Conservation (phyloP, 495 filamentous ascomycete species). For the Penicillium roqueforti region DNA sequence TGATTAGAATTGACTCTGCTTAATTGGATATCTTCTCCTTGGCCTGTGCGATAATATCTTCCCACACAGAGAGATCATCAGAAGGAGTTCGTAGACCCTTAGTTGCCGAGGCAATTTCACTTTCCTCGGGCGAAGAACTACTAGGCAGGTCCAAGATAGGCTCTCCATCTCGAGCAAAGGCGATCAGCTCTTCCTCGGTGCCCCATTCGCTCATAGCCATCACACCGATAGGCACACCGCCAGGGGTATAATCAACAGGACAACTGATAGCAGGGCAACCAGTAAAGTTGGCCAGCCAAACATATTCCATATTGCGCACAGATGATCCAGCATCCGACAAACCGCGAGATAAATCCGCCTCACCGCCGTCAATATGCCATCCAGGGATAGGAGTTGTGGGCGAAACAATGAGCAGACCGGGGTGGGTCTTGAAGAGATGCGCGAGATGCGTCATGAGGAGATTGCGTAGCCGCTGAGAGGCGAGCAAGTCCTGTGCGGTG, state of each 20-base stretch:
- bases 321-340: conserved; percentile 68
- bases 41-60: conserved; percentile 35
- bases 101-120: background rate
- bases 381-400: conserved; percentile 76
- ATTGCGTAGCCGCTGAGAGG: conserved; percentile 68
- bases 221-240: conserved; percentile 69
- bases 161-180: conserved; percentile 69
- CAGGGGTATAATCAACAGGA: conserved; percentile 68
- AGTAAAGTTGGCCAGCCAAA: conserved; percentile 78
- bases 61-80: conserved; percentile 28
- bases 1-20: background rate
- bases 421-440: conserved; percentile 63
- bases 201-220: conserved; percentile 94
- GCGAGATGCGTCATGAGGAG: conserved; percentile 82
- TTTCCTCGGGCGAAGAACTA: conserved; percentile 1
- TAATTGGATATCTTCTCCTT: conserved; percentile 4
- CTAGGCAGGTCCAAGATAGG: conserved; percentile 36
- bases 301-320: conserved; percentile 81
- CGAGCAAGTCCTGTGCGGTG: conserved; percentile 62
- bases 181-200: conserved; percentile 70
- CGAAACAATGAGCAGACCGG: conserved; percentile 73
- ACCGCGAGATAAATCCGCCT: conserved; percentile 57
- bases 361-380: conserved; percentile 56
- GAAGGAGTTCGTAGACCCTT: conserved; percentile 25
- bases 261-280: conserved; percentile 76